Conservation (phyloP, 495 filamentous ascomycete genomes). For the Oidiodendron maius region DNA sequence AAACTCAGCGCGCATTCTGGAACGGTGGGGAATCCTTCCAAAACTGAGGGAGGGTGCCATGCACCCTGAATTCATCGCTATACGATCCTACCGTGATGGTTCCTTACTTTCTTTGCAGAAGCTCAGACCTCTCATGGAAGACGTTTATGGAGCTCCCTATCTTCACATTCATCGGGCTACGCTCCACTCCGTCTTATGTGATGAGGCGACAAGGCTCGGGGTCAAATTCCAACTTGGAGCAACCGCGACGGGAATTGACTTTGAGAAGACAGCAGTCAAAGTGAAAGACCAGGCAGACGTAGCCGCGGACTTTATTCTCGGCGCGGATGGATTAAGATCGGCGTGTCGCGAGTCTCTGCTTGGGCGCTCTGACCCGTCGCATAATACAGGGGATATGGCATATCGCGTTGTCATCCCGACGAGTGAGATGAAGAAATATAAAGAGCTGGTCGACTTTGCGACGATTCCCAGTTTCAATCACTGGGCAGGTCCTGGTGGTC, state of each 20-base stretch:
- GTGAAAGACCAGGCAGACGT: conserved; percentile 27
- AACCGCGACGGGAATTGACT: conserved; percentile 29
- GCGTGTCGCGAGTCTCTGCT: conserved; percentile 41
- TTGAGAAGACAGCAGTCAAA: conserved; percentile 21
- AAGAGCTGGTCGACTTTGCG: conserved; percentile 37
- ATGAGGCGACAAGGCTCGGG: conserved; percentile 44
- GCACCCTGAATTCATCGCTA: conserved; percentile 29
- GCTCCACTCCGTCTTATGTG: conserved; percentile 44
- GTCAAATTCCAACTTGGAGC: conserved; percentile 39
- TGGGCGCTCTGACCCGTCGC: conserved; percentile 33
- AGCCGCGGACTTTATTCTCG: conserved; percentile 47
- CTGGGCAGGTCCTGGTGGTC: conserved; percentile 57
- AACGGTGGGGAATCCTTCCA: conserved; percentile 31
- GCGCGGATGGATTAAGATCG: conserved; percentile 52
- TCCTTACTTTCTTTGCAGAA: conserved; percentile 30
- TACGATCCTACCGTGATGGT: conserved; percentile 34
- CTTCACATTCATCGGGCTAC: conserved; percentile 54
- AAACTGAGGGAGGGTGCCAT: conserved; percentile 25
- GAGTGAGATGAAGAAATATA: conserved; percentile 41
- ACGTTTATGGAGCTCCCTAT: conserved; percentile 44
- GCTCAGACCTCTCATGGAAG: conserved; percentile 34
- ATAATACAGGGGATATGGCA: conserved; percentile 59
- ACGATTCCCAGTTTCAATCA: conserved; percentile 52
- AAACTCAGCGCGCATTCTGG: conserved; percentile 44
- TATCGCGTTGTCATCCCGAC: conserved; percentile 54